Evolutionary conservation across 257 asterid species (phyloP), one percentile per base, ranked within the genome.

Genomic region (Datura wrightii): DNA sequence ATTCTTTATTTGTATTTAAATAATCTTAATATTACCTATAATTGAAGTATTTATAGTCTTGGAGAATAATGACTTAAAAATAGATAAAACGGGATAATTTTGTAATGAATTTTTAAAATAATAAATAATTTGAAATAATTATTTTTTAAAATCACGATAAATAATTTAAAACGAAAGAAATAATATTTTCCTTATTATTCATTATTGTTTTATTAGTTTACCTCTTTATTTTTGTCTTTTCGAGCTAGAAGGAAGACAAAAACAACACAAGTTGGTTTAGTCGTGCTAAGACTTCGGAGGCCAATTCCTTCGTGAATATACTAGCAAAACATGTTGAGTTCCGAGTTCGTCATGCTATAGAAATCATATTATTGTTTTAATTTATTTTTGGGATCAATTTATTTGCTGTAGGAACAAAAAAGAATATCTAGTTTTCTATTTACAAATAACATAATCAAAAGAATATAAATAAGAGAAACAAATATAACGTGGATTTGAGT

Each of bases 161-260:
- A 24, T 24, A 24, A 24, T 24, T 24, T 24, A 24, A 24, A 1
- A 24, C 31, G 31, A 1, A 24, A 24, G 31, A 24, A 24, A 76
- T 76, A 24, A 76, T n/a, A n/a, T 52, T 76, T 76, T 34, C 31
- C 31, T 8, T 52, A 44, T 50, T 48, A 37, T 76, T 76, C 18
- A 76, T 76, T 76, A 74, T 48, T 50, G 24, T 48, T 74, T 50
- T 24, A 24, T 76, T 76, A 3, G 13, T 52, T 13, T 52, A 50
- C 9, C 15, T 50, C 13, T 76, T 24, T 76, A 76, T 50, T 76
- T 50, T 76, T 76, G 63, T 76, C 46, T 76, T 76, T 76, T 31
- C 46, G 46, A 50, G 62, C 82, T 13, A 74, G 46, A 50, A 14
- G 62, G 46, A 31, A 76, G 63, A 34, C 46, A 31, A 7, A 50